Percentiles rank a stretch among this genome's conserved stretches.
These are phyloP conservation scores for Aspergillus novofumigatus DNA, from an alignment of 2,329 filamentous ascomycete species.

Conservation along the genomic window DNA sequence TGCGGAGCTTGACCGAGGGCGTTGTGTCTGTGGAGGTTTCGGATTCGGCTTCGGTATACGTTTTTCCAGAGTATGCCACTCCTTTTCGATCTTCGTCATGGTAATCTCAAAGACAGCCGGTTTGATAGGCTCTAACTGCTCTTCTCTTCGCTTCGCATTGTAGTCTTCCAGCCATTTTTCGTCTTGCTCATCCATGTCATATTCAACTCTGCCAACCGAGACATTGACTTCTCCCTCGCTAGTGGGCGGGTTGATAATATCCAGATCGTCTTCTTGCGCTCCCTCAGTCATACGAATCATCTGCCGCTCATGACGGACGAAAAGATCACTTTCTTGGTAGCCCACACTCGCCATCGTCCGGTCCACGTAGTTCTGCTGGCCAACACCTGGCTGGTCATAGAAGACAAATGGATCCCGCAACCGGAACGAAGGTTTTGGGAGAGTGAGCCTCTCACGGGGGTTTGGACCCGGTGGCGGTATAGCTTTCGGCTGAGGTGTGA, in stretches of 20 bases:
- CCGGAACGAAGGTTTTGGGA: slow-evolving; percentile 47
- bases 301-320: slow-evolving; percentile 69
- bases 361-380: slow-evolving; percentile 87
- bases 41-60: slow-evolving; percentile 95
- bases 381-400: slow-evolving; percentile 75
- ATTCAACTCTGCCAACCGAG: slow-evolving; percentile 79
- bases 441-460: slow-evolving; percentile 45
- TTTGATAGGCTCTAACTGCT: slow-evolving; percentile 76
- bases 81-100: slow-evolving; percentile 98
- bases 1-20: slow-evolving; percentile 87
- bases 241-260: slow-evolving; percentile 51
- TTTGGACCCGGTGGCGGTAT: slow-evolving; percentile 48
- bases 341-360: slow-evolving; percentile 94
- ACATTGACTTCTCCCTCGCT: slow-evolving; percentile 57
- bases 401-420: slow-evolving; percentile 45
- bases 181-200: slow-evolving; percentile 99
- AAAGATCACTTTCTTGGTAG: slow-evolving; percentile 92
- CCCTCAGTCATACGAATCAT: slow-evolving; percentile 62
- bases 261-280: slow-evolving; percentile 61
- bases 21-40: slow-evolving; percentile 90
- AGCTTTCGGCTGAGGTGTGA: slow-evolving; percentile 52
- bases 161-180: slow-evolving; percentile 89
- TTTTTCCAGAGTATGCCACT: slow-evolving; percentile 95
- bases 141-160: slow-evolving; percentile 70
- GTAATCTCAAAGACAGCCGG: slow-evolving; percentile 95